Percentiles rank a stretch among this genome's conserved stretches.
These are phyloP conservation scores for Sporodiniella umbellata DNA, from an alignment of 371 early-diverging fungal species.

Conservation along the genomic window DNA sequence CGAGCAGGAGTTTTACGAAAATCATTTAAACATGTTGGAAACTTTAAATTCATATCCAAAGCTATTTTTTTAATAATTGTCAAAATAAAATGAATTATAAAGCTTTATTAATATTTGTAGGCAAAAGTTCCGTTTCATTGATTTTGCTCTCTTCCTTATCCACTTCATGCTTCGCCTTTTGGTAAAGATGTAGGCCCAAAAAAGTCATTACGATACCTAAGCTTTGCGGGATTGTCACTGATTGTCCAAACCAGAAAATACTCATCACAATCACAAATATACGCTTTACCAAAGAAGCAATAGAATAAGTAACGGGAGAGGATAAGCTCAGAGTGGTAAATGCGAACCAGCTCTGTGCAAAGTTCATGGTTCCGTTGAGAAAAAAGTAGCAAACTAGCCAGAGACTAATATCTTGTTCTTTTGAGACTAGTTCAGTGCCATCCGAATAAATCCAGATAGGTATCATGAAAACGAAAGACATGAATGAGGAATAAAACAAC, in stretches of 20 bases:
- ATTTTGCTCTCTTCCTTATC: constrained; percentile 38
- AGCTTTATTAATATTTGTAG: constrained; percentile 8
- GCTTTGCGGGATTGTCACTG: constrained; percentile 60
- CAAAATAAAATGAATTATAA: not conserved
- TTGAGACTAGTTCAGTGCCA: constrained; percentile 39
- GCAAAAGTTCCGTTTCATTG: constrained; percentile 20
- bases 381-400: constrained; percentile 53
- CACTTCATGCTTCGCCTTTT: constrained; percentile 66
- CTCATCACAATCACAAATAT: constrained; percentile 86
- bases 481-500: constrained; percentile 70
- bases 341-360: constrained; percentile 78
- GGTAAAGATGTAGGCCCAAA: constrained; percentile 83
- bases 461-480: constrained; percentile 70
- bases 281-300: constrained; percentile 84
- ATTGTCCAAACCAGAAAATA: constrained; percentile 84
- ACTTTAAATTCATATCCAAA: not conserved
- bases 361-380: constrained; percentile 78
- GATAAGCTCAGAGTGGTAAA: constrained; percentile 76
- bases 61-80: not conserved
- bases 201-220: constrained; percentile 80
- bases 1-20: not conserved
- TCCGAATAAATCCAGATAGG: constrained; percentile 85
- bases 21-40: not conserved
- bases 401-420: constrained; percentile 1
- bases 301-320: constrained; percentile 86